phyloP scores from a whole-genome alignment of 768 basidiomycete genomes.

The Kwoniella sp. region DNA sequence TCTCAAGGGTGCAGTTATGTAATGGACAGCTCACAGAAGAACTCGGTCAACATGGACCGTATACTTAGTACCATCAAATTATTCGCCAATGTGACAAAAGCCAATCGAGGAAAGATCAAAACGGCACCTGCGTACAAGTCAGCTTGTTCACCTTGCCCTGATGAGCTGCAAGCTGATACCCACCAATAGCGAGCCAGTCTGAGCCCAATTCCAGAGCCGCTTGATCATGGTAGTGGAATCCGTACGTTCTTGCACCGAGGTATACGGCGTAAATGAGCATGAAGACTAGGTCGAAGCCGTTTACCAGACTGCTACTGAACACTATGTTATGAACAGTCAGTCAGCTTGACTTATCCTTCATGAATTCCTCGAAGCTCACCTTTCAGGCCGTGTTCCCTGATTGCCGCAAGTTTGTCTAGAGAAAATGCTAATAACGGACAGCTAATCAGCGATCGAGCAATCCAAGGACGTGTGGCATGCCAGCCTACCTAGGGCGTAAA shows the following conservation, averaged over 20 bases:
- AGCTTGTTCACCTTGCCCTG: not conserved
- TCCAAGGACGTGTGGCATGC: too few species aligned
- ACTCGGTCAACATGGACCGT: conserved; percentile 91
- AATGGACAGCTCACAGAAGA: conserved; percentile 56
- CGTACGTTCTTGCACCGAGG: conserved; percentile 73
- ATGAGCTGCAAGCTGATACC: not conserved
- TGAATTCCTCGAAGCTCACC: conserved; percentile 60
- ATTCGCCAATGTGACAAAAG: conserved; percentile 81
- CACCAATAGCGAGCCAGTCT: conserved; percentile 80
- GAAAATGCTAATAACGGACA: conserved; percentile 65
- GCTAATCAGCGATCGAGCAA: conserved; percentile 55
- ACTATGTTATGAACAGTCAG: conserved; percentile 24
- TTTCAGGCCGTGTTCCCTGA: conserved; percentile 92
- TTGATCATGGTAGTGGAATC: conserved; percentile 64
- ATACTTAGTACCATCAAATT: conserved; percentile 60
- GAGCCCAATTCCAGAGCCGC: conserved; percentile 74
- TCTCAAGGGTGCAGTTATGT: too few species aligned
- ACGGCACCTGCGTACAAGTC: conserved; percentile 61
- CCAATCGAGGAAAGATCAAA: conserved; percentile 84
- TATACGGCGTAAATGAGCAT: conserved; percentile 79
- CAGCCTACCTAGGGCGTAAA: conserved; percentile 59
- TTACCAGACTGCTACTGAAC: conserved; percentile 57
- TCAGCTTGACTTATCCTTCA: conserved; percentile 37
- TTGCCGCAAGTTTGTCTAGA: conserved; percentile 87
- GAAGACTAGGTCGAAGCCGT: conserved; percentile 91